Evolutionary conservation across 2,329 filamentous ascomycete species (phyloP).

Genomic region (Cladosporium sp.): DNA sequence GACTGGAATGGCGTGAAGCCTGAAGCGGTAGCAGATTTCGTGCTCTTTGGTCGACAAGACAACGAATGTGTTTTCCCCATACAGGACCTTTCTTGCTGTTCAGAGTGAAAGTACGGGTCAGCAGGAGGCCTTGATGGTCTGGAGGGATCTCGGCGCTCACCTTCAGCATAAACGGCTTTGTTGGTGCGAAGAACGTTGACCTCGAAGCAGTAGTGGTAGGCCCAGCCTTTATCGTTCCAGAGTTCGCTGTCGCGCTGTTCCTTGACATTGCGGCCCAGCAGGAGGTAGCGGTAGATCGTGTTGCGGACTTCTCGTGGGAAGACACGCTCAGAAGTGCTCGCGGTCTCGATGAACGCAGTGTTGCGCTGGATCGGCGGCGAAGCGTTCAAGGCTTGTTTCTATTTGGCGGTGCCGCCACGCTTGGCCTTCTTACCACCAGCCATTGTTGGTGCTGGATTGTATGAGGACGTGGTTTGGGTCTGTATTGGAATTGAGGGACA

Average conservation of each 20-base stretch:
- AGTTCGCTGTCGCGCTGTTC: background rate
- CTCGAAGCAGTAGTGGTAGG: background rate
- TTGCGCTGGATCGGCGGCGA: background rate
- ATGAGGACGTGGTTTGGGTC: background rate
- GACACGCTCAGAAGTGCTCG: background rate
- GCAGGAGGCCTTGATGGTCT: too few relatives aligned
- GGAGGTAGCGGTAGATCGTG: conserved; percentile 15
- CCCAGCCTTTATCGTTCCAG: background rate
- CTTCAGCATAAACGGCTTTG: conserved; percentile 28
- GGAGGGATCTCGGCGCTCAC: background rate
- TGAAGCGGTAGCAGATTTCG: background rate
- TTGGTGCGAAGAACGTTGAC: conserved; percentile 23
- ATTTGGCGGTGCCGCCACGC: background rate
- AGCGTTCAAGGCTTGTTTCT: background rate
- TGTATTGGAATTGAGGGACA: background rate
- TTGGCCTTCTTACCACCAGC: background rate
- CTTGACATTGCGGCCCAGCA: conserved; percentile 5
- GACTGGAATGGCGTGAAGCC: background rate
- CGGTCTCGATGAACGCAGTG: background rate
- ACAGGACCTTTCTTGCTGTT: conserved; percentile 31
- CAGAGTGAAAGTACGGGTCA: background rate
- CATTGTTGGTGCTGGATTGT: background rate
- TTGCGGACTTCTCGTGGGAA: conserved; percentile 17
- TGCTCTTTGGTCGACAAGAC: background rate
- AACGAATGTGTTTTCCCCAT: conserved; percentile 29